Evolutionary conservation across 2,329 filamentous ascomycete species (phyloP).

Genomic region (Acarospora socialis): DNA sequence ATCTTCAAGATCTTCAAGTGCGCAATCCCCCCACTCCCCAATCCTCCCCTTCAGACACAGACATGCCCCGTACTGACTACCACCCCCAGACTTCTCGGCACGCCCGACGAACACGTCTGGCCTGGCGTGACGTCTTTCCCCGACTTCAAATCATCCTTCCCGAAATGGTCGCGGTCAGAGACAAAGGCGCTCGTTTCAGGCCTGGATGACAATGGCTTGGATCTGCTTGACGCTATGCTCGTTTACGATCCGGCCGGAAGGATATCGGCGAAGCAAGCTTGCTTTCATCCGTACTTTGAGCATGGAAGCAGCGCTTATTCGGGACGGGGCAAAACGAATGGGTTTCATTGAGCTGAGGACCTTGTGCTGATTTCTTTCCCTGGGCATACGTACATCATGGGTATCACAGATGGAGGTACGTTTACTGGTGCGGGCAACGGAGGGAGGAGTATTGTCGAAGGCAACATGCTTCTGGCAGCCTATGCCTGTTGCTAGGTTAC

Average conservation of each 20-base stretch:
- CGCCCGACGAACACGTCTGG: slow-evolving; percentile 69
- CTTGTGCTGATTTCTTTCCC: slow-evolving; percentile 7
- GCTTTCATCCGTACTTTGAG: slow-evolving; percentile 69
- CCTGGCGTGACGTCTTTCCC: slow-evolving; percentile 89
- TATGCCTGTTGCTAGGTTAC: no score
- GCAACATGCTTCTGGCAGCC: no score
- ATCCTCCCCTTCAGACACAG: slow-evolving; percentile 8
- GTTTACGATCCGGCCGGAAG: slow-evolving; percentile 77
- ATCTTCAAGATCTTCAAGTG: slow-evolving; percentile 92
- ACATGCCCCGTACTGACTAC: slow-evolving; percentile 14
- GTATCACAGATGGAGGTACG: no score
- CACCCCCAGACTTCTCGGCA: slow-evolving; percentile 54
- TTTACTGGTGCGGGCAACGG: no score
- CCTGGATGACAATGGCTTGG: slow-evolving; percentile 48
- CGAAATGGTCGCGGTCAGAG: slow-evolving; percentile 70
- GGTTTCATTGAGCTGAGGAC: slow-evolving; percentile 22
- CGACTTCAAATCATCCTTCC: slow-evolving; percentile 84
- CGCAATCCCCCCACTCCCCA: slow-evolving; percentile 16
- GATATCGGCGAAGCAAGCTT: slow-evolving; percentile 79
- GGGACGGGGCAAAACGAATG: slow-evolving; percentile 26
- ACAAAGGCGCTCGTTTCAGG: slow-evolving; percentile 52
- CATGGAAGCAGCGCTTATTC: slow-evolving; percentile 25
- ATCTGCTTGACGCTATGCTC: slow-evolving; percentile 50
- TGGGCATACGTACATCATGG: slow-evolving; percentile 13
- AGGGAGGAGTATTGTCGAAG: no score